Percentiles rank a stretch among this genome's conserved stretches.
Conservation (phyloP, 495 filamentous ascomycete species). For the Zalerion maritima region DNA sequence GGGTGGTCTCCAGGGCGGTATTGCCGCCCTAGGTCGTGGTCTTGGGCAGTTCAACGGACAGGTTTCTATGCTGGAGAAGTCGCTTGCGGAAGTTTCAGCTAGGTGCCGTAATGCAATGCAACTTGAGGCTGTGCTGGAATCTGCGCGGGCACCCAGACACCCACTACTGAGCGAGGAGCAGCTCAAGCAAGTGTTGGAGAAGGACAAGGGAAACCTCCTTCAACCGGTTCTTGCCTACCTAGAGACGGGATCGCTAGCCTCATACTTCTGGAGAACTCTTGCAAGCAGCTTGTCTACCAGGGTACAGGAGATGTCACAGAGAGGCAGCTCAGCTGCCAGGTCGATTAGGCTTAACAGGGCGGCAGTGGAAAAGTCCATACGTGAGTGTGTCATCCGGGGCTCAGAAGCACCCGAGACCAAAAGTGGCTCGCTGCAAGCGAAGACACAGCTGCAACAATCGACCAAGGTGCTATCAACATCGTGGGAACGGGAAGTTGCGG, state of each 20-base stretch:
- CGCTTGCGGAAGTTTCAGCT: constrained; percentile 65
- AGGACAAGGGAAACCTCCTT: constrained; percentile 42
- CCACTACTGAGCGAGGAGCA: constrained; percentile 31
- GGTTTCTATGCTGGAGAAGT: constrained; percentile 67
- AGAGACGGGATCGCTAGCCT: constrained; percentile 75
- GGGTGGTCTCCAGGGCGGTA: constrained; percentile 53
- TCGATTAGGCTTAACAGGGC: constrained; percentile 65
- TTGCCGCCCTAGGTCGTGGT: constrained; percentile 53
- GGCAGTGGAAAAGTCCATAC: constrained; percentile 57
- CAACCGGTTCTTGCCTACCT: constrained; percentile 59
- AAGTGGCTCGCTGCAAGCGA: constrained; percentile 26
- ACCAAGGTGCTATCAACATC: too few relatives aligned
- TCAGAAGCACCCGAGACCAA: constrained; percentile 22
- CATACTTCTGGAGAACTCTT: constrained; percentile 82
- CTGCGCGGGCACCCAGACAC: constrained; percentile 48
- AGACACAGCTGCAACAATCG: constrained; percentile 23
- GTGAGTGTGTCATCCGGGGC: constrained; percentile 70
- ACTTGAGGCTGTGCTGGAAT: constrained; percentile 62
- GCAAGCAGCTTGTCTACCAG: constrained; percentile 61
- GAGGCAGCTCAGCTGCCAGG: constrained; percentile 71
- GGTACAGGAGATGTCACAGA: constrained; percentile 66
- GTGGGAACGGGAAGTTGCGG: constrained; percentile 88
- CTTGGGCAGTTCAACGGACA: too few relatives aligned
- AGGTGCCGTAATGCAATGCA: constrained; percentile 84
- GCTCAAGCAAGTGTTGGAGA: constrained; percentile 7